A percentile compares a stretch with the other conserved stretches of the same genome.
Conservation (phyloP, 768 basidiomycete species). For the Sarcomyxa edulis region DNA sequence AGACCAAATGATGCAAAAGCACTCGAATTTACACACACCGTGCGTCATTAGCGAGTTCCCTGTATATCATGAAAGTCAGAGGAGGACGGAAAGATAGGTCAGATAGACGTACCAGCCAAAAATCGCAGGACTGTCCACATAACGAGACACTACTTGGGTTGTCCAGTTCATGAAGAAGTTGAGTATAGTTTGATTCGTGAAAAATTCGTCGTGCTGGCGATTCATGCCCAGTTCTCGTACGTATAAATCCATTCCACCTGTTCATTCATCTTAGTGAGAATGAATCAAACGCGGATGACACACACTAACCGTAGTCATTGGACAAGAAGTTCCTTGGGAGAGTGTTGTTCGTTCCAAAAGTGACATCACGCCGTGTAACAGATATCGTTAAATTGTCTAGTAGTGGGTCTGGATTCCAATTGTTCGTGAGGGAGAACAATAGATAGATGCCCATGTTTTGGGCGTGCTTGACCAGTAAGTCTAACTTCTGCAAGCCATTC, state of each 20-base stretch:
- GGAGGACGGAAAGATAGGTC: neutral
- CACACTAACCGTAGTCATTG: slow-evolving; percentile 52
- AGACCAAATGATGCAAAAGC: neutral
- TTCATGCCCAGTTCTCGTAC: slow-evolving; percentile 41
- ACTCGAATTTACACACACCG: slow-evolving; percentile 31
- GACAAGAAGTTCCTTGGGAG: slow-evolving; percentile 50
- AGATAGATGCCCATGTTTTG: slow-evolving; percentile 34
- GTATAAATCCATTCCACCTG: slow-evolving; percentile 66
- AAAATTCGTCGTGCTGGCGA: slow-evolving; percentile 55
- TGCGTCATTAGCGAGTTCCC: slow-evolving; percentile 67
- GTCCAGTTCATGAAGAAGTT: slow-evolving; percentile 55
- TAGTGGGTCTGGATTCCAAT: slow-evolving; percentile 35
- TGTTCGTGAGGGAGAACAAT: slow-evolving; percentile 41
- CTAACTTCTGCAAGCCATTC: slow-evolving; percentile 41
- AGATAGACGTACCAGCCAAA: slow-evolving; percentile 38
- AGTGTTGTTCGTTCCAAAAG: slow-evolving; percentile 27
- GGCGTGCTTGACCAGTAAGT: slow-evolving; percentile 37
- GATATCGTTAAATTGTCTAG: slow-evolving; percentile 9
- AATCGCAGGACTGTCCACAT: slow-evolving; percentile 45
- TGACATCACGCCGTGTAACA: slow-evolving; percentile 6
- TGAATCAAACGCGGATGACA: slow-evolving; percentile 2
- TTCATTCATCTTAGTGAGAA: neutral
- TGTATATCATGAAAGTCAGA: slow-evolving; percentile 14
- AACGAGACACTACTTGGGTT: slow-evolving; percentile 47
- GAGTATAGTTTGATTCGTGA: slow-evolving; percentile 42